Evolutionary conservation across 768 basidiomycete species (phyloP).

Genomic region (Nidularia pulvinata): DNA sequence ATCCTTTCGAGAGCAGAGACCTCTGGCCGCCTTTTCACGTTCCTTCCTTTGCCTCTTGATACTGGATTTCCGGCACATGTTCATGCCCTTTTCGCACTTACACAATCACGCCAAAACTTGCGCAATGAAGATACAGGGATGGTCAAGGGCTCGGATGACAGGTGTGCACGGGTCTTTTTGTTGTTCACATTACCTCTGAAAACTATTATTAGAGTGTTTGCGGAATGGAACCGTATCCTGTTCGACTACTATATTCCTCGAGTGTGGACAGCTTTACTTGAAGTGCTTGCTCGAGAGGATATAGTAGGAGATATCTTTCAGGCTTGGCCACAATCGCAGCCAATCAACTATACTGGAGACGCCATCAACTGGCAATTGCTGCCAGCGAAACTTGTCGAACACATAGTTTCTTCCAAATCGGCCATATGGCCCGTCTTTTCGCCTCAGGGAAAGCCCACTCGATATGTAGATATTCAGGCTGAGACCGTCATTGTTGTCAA

Average conservation of each 20-base stretch:
- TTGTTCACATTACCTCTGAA: background rate
- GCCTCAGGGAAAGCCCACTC: background rate
- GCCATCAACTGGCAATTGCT: constrained; percentile 34
- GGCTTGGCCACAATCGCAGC: constrained; percentile 36
- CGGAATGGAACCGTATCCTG: constrained; percentile 46
- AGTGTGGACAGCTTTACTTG: constrained; percentile 36
- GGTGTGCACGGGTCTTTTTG: constrained; percentile 23
- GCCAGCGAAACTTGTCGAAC: constrained; percentile 21
- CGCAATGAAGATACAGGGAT: constrained; percentile 39
- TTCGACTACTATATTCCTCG: constrained; percentile 44
- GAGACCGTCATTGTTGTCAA: constrained; percentile 20
- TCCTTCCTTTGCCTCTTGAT: constrained; percentile 42
- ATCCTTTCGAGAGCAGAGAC: constrained; percentile 1
- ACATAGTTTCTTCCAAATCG: constrained; percentile 13
- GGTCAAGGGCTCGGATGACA: constrained; percentile 32
- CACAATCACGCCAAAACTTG: constrained; percentile 40
- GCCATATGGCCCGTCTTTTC: constrained; percentile 22
- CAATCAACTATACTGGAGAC: constrained; percentile 29
- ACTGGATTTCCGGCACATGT: constrained; percentile 45
- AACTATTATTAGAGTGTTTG: constrained; percentile 27
- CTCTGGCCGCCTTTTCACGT: constrained; percentile 46
- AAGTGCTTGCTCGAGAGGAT: constrained; percentile 18
- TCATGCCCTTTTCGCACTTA: constrained; percentile 46
- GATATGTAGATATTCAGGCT: background rate
- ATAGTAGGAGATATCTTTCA: constrained; percentile 25